These are phyloP conservation scores for Kwoniella mangroviensis DNA, from an alignment of 768 basidiomycete genomes.

Conservation along the genomic window DNA sequence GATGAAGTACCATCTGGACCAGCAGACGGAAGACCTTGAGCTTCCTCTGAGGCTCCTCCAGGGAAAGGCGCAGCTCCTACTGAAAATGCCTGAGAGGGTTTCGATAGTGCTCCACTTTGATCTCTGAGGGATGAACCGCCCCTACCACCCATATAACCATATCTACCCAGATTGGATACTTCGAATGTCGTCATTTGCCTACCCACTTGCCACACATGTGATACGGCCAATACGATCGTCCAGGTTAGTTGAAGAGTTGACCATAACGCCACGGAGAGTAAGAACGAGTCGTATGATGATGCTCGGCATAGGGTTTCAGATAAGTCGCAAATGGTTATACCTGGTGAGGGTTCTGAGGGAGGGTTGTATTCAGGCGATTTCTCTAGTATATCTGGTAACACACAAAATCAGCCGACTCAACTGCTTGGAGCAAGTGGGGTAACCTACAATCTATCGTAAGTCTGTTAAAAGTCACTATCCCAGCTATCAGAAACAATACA, in stretches of 20 bases:
- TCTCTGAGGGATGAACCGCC: constrained; percentile 56
- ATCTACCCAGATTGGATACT: constrained; percentile 91
- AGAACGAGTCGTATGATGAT: constrained; percentile 75
- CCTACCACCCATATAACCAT: constrained; percentile 95
- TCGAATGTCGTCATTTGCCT: constrained; percentile 96
- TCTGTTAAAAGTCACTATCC: constrained; percentile 79
- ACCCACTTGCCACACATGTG: constrained; percentile 89
- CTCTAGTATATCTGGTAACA: constrained; percentile 62
- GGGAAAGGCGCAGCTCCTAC: constrained; percentile 52
- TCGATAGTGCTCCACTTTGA: constrained; percentile 55
- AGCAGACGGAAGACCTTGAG: constrained; percentile 19
- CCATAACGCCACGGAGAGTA: constrained; percentile 81
- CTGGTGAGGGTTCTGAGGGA: constrained; percentile 35
- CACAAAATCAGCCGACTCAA: not conserved
- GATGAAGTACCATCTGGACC: constrained; percentile 31
- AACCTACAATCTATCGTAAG: constrained; percentile 79
- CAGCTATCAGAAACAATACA: constrained; percentile 79
- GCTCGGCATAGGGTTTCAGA: constrained; percentile 72
- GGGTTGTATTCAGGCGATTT: constrained; percentile 47
- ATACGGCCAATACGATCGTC: constrained; percentile 83
- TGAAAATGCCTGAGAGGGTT: constrained; percentile 15
- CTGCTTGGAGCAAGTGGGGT: too few species aligned
- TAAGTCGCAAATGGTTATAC: constrained; percentile 70
- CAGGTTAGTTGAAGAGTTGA: constrained; percentile 91
- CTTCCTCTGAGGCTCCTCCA: constrained; percentile 43